A percentile compares a stretch with the other conserved stretches of the same genome.
Evolutionary conservation across 2,329 filamentous ascomycete species (phyloP).

Genomic region (Gnomoniopsis smithogilvyi): DNA sequence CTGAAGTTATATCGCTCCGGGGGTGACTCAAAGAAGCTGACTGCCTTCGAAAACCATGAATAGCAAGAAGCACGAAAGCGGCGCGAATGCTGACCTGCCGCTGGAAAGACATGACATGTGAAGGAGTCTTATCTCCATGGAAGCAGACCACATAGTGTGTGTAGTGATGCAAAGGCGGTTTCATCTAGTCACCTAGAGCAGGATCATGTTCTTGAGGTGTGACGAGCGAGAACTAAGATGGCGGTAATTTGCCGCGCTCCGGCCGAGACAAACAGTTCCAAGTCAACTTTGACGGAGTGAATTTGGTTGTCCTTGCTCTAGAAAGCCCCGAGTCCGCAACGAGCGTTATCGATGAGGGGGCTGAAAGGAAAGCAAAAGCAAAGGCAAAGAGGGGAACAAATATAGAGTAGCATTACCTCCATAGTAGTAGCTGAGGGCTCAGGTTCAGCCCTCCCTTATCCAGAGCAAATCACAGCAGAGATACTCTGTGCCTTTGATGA

Average conservation of each 20-base stretch:
- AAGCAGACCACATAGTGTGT: neutral
- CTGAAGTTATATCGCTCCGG: conserved; percentile 10
- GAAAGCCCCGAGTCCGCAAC: neutral
- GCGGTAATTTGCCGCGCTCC: conserved; percentile 7
- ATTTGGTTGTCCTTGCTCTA: neutral
- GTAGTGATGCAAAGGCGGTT: conserved; percentile 8
- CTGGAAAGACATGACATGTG: conserved; percentile 10
- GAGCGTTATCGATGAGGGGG: neutral
- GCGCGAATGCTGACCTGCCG: conserved; percentile 9
- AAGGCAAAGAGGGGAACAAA: neutral
- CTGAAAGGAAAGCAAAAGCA: neutral
- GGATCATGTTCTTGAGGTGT: conserved; percentile 3
- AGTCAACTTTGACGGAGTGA: neutral
- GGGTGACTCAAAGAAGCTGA: conserved; percentile 14
- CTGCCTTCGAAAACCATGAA: neutral
- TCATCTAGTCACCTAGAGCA: neutral
- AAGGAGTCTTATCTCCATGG: neutral
- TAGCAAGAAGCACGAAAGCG: neutral
- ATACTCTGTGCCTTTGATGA: neutral
- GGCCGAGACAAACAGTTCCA: conserved; percentile 15
- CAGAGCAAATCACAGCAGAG: conserved; percentile 4
- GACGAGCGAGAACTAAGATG: conserved; percentile 15
- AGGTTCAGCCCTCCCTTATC: neutral
- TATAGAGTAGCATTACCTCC: conserved; percentile 13
- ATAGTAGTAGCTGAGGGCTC: conserved; percentile 9